Conservation (phyloP, 2,329 filamentous ascomycete species). For the Fusarium duplospermum region DNA sequence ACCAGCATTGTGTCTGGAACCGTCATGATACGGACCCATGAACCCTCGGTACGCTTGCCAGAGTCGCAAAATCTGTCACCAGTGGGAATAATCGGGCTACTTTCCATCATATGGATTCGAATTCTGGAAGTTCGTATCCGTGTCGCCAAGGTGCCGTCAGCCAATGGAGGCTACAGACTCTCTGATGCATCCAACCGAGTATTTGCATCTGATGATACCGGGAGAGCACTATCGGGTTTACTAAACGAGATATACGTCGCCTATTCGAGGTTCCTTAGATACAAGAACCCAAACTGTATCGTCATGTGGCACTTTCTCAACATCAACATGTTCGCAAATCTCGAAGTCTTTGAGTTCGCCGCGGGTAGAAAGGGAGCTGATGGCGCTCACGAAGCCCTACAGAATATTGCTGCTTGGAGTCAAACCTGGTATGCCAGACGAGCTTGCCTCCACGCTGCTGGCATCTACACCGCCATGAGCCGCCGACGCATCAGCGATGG, state of each 20-base stretch:
- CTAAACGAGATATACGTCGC: not conserved
- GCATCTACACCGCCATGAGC: not conserved
- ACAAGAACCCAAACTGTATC: constrained; percentile 16
- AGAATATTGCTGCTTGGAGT: constrained; percentile 9
- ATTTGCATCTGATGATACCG: not conserved
- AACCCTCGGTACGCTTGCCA: not conserved
- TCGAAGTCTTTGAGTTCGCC: constrained; percentile 5
- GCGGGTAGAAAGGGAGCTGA: not conserved
- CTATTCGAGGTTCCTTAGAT: not conserved
- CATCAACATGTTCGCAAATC: not conserved
- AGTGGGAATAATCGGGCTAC: not conserved
- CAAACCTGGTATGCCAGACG: not conserved
- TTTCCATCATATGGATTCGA: constrained; percentile 3
- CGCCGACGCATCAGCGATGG: constrained; percentile 7
- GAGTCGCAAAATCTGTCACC: not conserved
- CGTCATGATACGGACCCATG: not conserved
- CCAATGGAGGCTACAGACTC: not conserved
- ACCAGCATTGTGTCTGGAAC: not conserved
- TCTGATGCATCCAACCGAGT: not conserved
- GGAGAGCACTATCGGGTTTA: not conserved
- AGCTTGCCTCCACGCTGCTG: constrained; percentile 10
- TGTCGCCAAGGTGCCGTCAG: not conserved
- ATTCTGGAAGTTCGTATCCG: constrained; percentile 4
- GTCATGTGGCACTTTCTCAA: constrained; percentile 13
- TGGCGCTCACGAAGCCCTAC: not conserved